phyloP scores from a whole-genome alignment of 164 flowering plant species.

The Stephania japonica region DNA sequence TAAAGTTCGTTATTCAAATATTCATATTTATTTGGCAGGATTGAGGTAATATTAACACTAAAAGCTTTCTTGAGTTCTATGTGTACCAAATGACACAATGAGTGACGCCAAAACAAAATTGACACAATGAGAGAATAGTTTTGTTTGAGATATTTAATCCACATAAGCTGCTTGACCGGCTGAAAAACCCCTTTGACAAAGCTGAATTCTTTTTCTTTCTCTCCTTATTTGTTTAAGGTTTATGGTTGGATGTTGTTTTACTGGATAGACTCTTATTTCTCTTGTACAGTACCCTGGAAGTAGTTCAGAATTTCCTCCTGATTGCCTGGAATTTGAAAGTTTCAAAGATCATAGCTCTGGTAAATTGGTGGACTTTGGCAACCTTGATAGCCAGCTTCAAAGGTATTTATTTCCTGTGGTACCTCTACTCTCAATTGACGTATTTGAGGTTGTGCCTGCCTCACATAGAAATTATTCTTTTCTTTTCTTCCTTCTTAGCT shows the following conservation, averaged over 20 bases:
- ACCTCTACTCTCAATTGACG: not conserved
- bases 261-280: not conserved
- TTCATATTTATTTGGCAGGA: not conserved
- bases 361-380: conserved; percentile 45
- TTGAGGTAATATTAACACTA: too few species aligned
- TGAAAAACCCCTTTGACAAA: not conserved
- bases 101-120: too few species aligned
- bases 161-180: too few species aligned
- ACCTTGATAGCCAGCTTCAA: conserved; percentile 27
- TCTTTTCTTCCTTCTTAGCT: not conserved
- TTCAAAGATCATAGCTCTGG: conserved; percentile 43
- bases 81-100: too few species aligned
- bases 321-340: conserved; percentile 51
- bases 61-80: too few species aligned
- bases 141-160: too few species aligned
- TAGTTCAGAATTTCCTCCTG: conserved; percentile 40
- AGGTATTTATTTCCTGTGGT: conserved; percentile 43
- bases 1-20: not conserved
- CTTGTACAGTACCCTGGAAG: conserved; percentile 71
- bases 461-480: not conserved
- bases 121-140: too few species aligned
- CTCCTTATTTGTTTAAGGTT: not conserved
- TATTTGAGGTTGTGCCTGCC: conserved; percentile 1
- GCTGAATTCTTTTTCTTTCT: not conserved
- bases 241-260: not conserved